Evolutionary conservation across 441 rosid species (phyloP), one percentile per base, ranked within the genome.

Genomic region (Isatis lusitanica): DNA sequence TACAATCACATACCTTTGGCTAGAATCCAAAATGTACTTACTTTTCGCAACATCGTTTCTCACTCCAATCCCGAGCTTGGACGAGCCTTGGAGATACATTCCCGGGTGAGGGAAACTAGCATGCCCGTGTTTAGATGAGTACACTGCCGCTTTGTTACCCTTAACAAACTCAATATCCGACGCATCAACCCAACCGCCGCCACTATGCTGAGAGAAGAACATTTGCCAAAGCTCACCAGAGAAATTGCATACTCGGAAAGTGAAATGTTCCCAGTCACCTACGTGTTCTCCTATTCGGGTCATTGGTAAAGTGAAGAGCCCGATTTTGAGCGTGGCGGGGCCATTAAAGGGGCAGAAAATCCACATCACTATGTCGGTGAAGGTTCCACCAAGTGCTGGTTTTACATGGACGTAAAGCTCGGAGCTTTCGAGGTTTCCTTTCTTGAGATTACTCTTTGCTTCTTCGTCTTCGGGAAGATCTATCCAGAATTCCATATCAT

Each of bases 361-460:
- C 94, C 94, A 89, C 91, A 89, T 89, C 16, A 61, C 88, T 0
- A 89, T 75, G 65, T 89, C 94, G 0, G 94, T 87, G 78, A 85
- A 89, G 30, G 88, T 83, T 56, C 91, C 91, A 42, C 94, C 94
- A 1, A 85, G 63, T 13, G 86, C 86, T 56, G 91, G 94, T 73
- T 89, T 89, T 16, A 87, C 84, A 63, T 89, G 94, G 57, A 87
- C 86, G 73, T 89, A 87, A 15, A 87, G 85, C 76, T 87, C 88
- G 0, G 90, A 84, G 47, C 82, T 89, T 67, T 89, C 87, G 5
- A 87, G 59, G 58, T 85, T 79, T 24, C 91, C 94, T 35, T 74
- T 72, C 82, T 73, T 79, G 9, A 89, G 83, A 68, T 16, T 11
- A 46, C 73, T 64, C 74, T 86, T 82, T 4, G 80, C 84, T 21